Evolutionary conservation across 2,329 filamentous ascomycete genomes (phyloP).

Genomic region (Arthrobotrys conoides): DNA sequence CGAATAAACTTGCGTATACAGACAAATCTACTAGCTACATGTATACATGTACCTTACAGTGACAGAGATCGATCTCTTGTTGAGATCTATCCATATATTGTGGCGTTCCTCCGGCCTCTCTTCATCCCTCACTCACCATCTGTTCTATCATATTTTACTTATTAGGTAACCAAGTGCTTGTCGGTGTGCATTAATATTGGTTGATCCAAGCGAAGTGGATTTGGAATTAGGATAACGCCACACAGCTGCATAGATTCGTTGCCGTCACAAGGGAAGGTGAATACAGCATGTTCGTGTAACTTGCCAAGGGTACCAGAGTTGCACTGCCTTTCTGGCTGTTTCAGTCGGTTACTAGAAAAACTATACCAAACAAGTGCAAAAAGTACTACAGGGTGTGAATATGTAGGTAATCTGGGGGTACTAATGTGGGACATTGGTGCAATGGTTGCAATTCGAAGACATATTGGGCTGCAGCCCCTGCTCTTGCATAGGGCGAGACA

Average conservation of each 20-base stretch:
- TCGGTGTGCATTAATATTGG: conserved; percentile 24
- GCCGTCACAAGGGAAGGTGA: background rate
- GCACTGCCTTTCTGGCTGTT: conserved; percentile 20
- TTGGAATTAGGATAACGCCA: conserved; percentile 51
- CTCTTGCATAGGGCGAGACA: conserved; percentile 36
- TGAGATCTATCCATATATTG: too few species aligned
- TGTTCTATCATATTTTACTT: too few species aligned
- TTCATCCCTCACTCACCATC: too few species aligned
- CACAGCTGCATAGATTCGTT: conserved; percentile 14
- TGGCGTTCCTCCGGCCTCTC: too few species aligned
- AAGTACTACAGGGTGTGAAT: background rate
- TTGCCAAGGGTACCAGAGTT: background rate
- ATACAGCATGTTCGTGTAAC: conserved; percentile 3
- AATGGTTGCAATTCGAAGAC: background rate
- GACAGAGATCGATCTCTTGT: too few species aligned
- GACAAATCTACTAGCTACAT: too few species aligned
- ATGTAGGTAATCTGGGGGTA: background rate
- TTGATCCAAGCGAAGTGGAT: conserved; percentile 14
- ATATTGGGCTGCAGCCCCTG: background rate
- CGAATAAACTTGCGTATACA: too few species aligned
- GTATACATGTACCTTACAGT: too few species aligned
- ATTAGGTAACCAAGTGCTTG: too few species aligned
- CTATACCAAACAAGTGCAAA: background rate
- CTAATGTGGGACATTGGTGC: too few species aligned
- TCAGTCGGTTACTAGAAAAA: conserved; percentile 1